These are phyloP conservation scores for Pneumocystis murina DNA, from an alignment of 1,139 yeast genomes.

Conservation along the genomic window DNA sequence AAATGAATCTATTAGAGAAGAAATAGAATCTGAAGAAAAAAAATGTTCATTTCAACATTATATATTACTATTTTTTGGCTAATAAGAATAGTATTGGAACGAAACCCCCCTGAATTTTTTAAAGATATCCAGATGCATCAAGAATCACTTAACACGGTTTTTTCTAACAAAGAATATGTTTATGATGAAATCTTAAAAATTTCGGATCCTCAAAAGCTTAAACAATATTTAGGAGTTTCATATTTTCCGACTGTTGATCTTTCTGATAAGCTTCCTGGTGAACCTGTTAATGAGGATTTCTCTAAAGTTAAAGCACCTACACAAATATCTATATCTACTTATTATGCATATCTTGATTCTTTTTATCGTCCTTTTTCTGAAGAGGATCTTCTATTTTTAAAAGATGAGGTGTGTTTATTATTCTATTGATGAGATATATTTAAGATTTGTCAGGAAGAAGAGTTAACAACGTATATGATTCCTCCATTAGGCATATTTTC, in stretches of 20 bases:
- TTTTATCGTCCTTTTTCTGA: slow-evolving; percentile 62
- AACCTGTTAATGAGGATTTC: slow-evolving; percentile 72
- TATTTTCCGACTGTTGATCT: slow-evolving; percentile 73
- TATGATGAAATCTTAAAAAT: background rate
- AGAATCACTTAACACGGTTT: background rate
- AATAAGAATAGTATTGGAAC: background rate
- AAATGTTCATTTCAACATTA: background rate
- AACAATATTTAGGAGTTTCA: slow-evolving; percentile 72
- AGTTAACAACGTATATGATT: slow-evolving; percentile 31
- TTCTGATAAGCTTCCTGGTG: slow-evolving; percentile 67
- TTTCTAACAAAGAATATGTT: background rate
- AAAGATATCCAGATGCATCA: background rate
- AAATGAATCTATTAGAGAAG: background rate
- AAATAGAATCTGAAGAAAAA: background rate
- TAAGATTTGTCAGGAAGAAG: slow-evolving; percentile 12
- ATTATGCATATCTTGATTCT: slow-evolving; percentile 71
- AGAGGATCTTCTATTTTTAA: slow-evolving; percentile 65
- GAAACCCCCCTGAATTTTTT: background rate
- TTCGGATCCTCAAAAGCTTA: slow-evolving; percentile 41
- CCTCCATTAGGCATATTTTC: slow-evolving; percentile 79
- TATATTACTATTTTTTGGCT: background rate
- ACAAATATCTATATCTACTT: slow-evolving; percentile 85
- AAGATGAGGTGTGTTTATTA: slow-evolving; percentile 44
- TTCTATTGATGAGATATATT: slow-evolving; percentile 5
- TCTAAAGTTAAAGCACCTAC: slow-evolving; percentile 75